These are phyloP conservation scores for Penicillium ucsense DNA, from an alignment of 495 filamentous ascomycete genomes.

Conservation along the genomic window DNA sequence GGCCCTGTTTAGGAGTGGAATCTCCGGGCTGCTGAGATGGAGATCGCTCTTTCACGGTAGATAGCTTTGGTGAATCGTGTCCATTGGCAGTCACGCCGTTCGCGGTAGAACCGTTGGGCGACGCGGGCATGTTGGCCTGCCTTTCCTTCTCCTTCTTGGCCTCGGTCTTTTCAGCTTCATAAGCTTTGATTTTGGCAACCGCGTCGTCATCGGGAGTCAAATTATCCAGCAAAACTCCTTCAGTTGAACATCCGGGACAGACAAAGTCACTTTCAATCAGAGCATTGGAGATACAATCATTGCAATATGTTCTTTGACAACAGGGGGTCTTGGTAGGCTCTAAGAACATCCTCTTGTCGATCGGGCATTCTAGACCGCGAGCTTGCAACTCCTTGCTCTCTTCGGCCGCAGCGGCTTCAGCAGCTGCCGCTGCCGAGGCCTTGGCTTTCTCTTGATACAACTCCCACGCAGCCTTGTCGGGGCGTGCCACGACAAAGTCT, in stretches of 20 bases:
- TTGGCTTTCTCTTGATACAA: conserved; percentile 89
- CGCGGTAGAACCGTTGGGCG: conserved; percentile 13
- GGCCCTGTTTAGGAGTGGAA: conserved; percentile 27
- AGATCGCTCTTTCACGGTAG: conserved; percentile 16
- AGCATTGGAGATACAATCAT: conserved; percentile 96
- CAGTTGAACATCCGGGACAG: conserved; percentile 82
- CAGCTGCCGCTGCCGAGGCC: conserved; percentile 67
- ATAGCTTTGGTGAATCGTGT: conserved; percentile 5
- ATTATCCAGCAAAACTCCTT: conserved; percentile 88
- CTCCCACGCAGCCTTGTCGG: conserved; percentile 92
- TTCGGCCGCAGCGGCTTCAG: conserved; percentile 56
- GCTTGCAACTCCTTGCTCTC: conserved; percentile 75
- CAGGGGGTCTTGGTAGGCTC: conserved; percentile 97
- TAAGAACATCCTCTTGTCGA: conserved; percentile 95
- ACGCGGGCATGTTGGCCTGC: conserved; percentile 15
- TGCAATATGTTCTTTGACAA: conserved; percentile 95
- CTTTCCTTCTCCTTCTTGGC: conserved; percentile 55
- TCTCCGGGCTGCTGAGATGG: conserved; percentile 27
- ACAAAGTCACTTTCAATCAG: conserved; percentile 96
- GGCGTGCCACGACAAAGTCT: conserved; percentile 88
- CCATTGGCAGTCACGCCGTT: conserved; percentile 22
- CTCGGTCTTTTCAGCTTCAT: conserved; percentile 59
- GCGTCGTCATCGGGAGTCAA: conserved; percentile 72
- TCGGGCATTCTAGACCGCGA: conserved; percentile 79
- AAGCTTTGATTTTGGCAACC: conserved; percentile 66